A percentile compares a stretch with the other conserved stretches of the same genome.
These are phyloP conservation scores for Ustilago sp. DNA, from an alignment of 1,284 basidiomycete species.

Conservation along the genomic window DNA sequence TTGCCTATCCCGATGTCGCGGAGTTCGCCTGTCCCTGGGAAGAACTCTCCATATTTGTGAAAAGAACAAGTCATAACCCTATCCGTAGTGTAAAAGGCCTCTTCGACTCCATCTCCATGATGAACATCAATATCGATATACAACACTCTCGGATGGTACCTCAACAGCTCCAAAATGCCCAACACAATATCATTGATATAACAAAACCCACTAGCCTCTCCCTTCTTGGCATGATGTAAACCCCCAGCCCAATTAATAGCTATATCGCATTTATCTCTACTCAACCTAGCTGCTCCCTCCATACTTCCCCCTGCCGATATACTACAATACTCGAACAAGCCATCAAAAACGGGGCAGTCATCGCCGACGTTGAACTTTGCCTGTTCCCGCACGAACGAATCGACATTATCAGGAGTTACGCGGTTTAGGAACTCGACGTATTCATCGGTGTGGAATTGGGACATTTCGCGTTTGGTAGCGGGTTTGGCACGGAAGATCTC, in stretches of 20 bases:
- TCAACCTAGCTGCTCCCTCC: slow-evolving; percentile 97
- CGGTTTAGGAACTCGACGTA: slow-evolving; percentile 89
- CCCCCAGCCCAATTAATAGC: slow-evolving; percentile 99
- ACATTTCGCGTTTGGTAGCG: slow-evolving; percentile 97
- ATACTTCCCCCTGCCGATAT: slow-evolving; percentile 98
- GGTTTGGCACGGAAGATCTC: slow-evolving; percentile 86
- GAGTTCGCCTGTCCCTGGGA: slow-evolving; percentile 97
- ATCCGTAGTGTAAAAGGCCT: slow-evolving; percentile 99
- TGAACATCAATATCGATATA: slow-evolving; percentile 99
- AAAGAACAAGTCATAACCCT: slow-evolving; percentile 98
- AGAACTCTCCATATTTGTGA: slow-evolving; percentile 99
- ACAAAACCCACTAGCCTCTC: slow-evolving; percentile 97
- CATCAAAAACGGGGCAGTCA: slow-evolving; percentile 98
- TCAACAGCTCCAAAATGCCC: slow-evolving; percentile 91
- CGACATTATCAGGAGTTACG: slow-evolving; percentile 86
- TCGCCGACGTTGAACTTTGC: slow-evolving; percentile 95
- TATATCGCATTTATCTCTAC: slow-evolving; percentile 97
- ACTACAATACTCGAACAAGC: slow-evolving; percentile 96
- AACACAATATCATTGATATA: slow-evolving; percentile 99
- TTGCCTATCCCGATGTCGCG: slow-evolving; percentile 93
- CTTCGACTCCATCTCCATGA: slow-evolving; percentile 98
- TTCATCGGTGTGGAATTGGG: slow-evolving; percentile 93
- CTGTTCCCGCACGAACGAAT: slow-evolving; percentile 90
- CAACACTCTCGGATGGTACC: slow-evolving; percentile 92
- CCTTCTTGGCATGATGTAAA: slow-evolving; percentile 97